Percentiles rank a stretch among this genome's conserved stretches.
phyloP scores from a whole-genome alignment of 2,329 filamentous ascomycete genomes.

The Uncinocarpus reesii region DNA sequence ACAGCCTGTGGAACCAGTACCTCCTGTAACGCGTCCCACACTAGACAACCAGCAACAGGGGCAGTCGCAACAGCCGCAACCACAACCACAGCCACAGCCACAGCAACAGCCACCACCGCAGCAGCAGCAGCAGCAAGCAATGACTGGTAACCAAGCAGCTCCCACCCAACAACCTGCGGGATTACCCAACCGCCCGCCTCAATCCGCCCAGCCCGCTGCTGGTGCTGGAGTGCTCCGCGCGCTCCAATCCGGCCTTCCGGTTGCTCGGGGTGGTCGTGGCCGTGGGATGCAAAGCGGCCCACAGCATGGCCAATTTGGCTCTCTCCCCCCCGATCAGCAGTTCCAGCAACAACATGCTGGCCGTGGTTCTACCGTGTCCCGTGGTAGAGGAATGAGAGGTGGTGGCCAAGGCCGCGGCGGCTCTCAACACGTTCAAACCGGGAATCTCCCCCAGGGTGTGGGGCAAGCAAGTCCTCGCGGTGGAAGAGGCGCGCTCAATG shows the following conservation, averaged over 20 bases:
- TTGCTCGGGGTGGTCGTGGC: conserved; percentile 33
- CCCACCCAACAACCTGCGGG: conserved; percentile 25
- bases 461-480: conserved; percentile 24
- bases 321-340: conserved; percentile 19
- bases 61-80: conserved; percentile 5
- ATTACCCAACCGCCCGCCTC: conserved; percentile 19
- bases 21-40: not conserved
- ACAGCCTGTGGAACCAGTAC: not conserved
- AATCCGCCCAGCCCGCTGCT: conserved; percentile 24
- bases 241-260: conserved; percentile 37
- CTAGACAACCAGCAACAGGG: too few species aligned
- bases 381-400: conserved; percentile 32
- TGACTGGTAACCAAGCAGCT: conserved; percentile 20
- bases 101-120: conserved; percentile 12
- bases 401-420: conserved; percentile 36
- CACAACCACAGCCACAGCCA: conserved; percentile 6
- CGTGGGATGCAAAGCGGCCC: conserved; percentile 24
- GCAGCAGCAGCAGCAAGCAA: conserved; percentile 14
- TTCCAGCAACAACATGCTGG: conserved; percentile 23
- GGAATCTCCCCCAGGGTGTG: conserved; percentile 24
- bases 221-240: conserved; percentile 35
- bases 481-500: conserved; percentile 38
- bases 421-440: conserved; percentile 37
- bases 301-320: conserved; percentile 26
- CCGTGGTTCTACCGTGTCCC: conserved; percentile 32